These are phyloP conservation scores for Cymbopogon flexuosus DNA, from an alignment of 202 grass and related monocot species.

Conservation along the genomic window DNA sequence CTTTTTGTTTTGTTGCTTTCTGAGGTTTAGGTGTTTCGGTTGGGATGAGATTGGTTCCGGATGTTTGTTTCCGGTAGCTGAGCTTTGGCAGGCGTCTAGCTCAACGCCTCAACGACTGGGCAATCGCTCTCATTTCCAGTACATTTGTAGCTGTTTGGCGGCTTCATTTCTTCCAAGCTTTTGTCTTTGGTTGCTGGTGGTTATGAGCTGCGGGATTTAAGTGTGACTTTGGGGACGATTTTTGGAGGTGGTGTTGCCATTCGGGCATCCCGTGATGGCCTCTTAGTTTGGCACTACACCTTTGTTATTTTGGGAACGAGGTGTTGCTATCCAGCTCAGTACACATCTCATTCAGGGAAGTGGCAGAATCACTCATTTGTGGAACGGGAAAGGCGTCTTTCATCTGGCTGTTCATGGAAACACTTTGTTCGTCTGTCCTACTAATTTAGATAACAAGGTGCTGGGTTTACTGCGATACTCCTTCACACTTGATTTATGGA, in stretches of 20 bases:
- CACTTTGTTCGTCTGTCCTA: neutral
- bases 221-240: too few relatives aligned
- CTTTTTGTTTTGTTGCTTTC: neutral
- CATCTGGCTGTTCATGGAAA: constrained; percentile 6
- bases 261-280: neutral
- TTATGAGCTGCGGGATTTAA: neutral
- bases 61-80: neutral
- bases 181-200: neutral
- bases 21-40: neutral
- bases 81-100: neutral
- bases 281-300: neutral
- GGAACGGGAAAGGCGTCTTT: neutral
- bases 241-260: neutral
- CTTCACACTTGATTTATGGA: neutral
- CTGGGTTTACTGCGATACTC: neutral
- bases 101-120: neutral
- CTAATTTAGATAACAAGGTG: neutral
- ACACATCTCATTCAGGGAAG: neutral
- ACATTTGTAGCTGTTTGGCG: neutral
- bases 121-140: neutral
- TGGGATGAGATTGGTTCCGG: neutral
- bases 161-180: neutral
- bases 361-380: neutral
- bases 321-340: constrained; percentile 14
- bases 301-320: neutral